Evolutionary conservation across 768 basidiomycete species (phyloP), one percentile per base, ranked within the genome.

Genomic region (Rhodotorula toruloides): DNA sequence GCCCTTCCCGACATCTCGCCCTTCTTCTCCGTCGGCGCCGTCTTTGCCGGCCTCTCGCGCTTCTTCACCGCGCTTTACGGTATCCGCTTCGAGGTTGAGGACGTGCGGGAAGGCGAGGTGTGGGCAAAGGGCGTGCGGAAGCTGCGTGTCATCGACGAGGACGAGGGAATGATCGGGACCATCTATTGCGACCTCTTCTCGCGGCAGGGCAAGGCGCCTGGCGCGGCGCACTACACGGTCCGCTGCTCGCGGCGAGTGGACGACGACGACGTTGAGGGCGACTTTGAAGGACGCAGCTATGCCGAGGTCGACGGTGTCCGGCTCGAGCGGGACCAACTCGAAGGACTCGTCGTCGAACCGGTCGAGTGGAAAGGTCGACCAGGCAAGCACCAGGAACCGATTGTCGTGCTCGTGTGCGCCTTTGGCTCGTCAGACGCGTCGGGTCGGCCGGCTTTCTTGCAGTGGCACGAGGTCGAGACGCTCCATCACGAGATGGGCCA

Each of bases 401-500:
- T 97, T 50, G 91, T 94, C 31, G 96, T 96, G 9, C 79, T 99
- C 19, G 79, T 92, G 12, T 94, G 90, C 73, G 93, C 93, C 74
- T 96, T 97, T 73, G 79, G 83, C 29, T 43, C 54, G 39, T 21
- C 29, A 29, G 54, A 22, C 2, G 40, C 29, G 39, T 27, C 25
- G 17, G 44, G 81, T 19, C 87, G 86, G 1, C 83, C 89, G 10
- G 86, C 90, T 0, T 78, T 87, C 55, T 79, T 99, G 29, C 85
- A 87, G 62, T 98, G 93, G 92, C 87, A 88, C 72, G 92, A 98
- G 72, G 90, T 97, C 14, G 81, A 88, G 76, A 98, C 94, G 4
- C 80, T 98, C 31, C 96, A 92, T 79, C 96, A 99, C 74, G 96
- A 99, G 79, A 96, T 98, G 91, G 96, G 96, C 1, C 96, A 99